These are phyloP conservation scores for Hypoxylon fuscum DNA, from an alignment of 495 filamentous ascomycete species.

Conservation along the genomic window DNA sequence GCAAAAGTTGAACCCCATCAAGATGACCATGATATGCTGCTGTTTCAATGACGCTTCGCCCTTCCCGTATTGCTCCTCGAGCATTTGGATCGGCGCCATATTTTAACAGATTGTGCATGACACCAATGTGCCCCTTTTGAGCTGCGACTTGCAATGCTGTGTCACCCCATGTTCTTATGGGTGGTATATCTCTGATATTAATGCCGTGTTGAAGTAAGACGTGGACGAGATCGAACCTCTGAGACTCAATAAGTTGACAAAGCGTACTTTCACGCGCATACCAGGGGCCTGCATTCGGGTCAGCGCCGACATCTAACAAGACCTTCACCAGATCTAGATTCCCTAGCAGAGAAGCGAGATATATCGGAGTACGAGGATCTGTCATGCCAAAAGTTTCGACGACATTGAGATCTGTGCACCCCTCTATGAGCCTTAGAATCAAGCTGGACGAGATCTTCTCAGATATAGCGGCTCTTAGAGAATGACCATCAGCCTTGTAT, in stretches of 20 bases:
- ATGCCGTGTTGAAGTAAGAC: background rate
- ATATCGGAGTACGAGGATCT: background rate
- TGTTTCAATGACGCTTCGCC: background rate
- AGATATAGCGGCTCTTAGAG: background rate
- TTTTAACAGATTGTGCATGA: slow-evolving; percentile 2
- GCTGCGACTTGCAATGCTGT: slow-evolving; percentile 12
- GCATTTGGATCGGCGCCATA: slow-evolving; percentile 3
- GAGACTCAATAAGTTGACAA: background rate
- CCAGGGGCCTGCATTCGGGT: slow-evolving; percentile 8
- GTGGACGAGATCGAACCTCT: background rate
- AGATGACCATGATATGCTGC: slow-evolving; percentile 7
- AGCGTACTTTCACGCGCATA: background rate
- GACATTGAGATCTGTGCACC: slow-evolving; percentile 2
- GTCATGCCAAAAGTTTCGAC: background rate
- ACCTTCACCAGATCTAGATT: background rate
- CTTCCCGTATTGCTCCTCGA: background rate
- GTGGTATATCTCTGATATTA: background rate
- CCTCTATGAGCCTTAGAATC: background rate
- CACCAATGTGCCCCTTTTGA: background rate
- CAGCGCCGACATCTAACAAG: slow-evolving; percentile 5
- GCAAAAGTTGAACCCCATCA: slow-evolving; percentile 17
- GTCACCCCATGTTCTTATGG: background rate
- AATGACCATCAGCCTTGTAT: background rate
- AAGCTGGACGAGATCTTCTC: background rate
- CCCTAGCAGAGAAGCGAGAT: background rate